A percentile compares a stretch with the other conserved stretches of the same genome.
Conservation (phyloP, 2,329 filamentous ascomycete species). For the Hypoxylon rubiginosum region DNA sequence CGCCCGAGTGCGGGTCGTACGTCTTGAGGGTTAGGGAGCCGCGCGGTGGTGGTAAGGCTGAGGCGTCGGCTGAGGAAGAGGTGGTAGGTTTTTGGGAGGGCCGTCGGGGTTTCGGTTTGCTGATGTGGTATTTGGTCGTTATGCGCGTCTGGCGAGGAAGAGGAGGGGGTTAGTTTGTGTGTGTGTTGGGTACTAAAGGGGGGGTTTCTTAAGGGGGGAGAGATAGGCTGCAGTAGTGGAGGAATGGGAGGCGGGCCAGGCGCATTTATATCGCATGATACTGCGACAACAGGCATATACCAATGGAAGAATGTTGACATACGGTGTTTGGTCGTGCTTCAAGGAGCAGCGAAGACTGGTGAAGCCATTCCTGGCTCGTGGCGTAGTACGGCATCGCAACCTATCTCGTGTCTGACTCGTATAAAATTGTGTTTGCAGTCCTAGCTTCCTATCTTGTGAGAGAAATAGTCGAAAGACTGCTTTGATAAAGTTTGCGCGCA, state of each 20-base stretch:
- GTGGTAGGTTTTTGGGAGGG: constrained; percentile 48
- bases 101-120: constrained; percentile 54
- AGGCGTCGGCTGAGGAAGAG: constrained; percentile 48
- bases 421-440: not conserved
- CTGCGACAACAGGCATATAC: not conserved
- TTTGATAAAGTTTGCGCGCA: not conserved
- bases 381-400: constrained; percentile 80
- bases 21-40: constrained; percentile 88
- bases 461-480: not conserved
- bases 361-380: constrained; percentile 91
- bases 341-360: constrained; percentile 86
- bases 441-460: not conserved
- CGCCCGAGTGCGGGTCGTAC: constrained; percentile 85
- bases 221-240: constrained; percentile 10
- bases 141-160: constrained; percentile 77
- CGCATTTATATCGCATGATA: not conserved
- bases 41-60: constrained; percentile 64
- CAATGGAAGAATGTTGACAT: constrained; percentile 53
- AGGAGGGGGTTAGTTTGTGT: constrained; percentile 25
- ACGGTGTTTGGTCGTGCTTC: constrained; percentile 89
- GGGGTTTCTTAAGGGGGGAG: too few relatives aligned
- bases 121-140: constrained; percentile 90
- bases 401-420: not conserved
- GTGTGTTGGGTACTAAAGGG: constrained; percentile 8
- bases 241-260: constrained; percentile 13